phyloP scores from a whole-genome alignment of 2,329 filamentous ascomycete species.

The Zymoseptoria pseudotritici region DNA sequence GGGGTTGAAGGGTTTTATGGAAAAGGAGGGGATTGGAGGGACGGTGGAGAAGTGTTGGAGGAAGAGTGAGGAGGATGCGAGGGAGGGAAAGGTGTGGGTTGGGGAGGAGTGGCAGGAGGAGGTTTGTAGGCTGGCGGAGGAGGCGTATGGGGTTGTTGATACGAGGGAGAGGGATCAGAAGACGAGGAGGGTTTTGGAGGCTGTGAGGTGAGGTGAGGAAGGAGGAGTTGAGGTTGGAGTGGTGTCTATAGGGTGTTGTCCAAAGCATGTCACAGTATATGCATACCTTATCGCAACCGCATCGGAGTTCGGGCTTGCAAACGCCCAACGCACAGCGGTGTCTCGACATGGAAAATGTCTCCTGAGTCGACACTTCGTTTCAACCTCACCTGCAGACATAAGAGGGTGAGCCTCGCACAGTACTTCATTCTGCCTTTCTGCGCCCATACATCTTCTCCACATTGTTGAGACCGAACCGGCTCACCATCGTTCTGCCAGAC shows the following conservation, averaged over 20 bases:
- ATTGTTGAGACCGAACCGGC: too few species aligned
- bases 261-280: too few species aligned
- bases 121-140: conserved; percentile 39
- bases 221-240: neutral
- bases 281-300: neutral
- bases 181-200: conserved; percentile 37
- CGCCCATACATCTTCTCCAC: neutral
- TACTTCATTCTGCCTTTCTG: too few species aligned
- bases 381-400: too few species aligned
- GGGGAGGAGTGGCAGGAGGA: conserved; percentile 41
- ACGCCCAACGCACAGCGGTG: neutral
- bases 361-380: neutral
- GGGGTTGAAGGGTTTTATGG: conserved; percentile 47
- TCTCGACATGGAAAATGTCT: neutral
- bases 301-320: neutral
- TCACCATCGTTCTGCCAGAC: neutral
- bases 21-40: conserved; percentile 50
- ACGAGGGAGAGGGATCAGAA: conserved; percentile 34
- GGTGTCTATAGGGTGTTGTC: too few species aligned
- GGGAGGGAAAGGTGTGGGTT: conserved; percentile 29
- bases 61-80: conserved; percentile 35
- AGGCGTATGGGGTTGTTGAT: conserved; percentile 42
- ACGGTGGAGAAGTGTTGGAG: conserved; percentile 51
- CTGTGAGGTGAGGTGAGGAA: conserved; percentile 18
- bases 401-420: too few species aligned